These are phyloP conservation scores for Deuterostichococcus epilithicus DNA, from an alignment of 139 green algal genomes.

Conservation along the genomic window DNA sequence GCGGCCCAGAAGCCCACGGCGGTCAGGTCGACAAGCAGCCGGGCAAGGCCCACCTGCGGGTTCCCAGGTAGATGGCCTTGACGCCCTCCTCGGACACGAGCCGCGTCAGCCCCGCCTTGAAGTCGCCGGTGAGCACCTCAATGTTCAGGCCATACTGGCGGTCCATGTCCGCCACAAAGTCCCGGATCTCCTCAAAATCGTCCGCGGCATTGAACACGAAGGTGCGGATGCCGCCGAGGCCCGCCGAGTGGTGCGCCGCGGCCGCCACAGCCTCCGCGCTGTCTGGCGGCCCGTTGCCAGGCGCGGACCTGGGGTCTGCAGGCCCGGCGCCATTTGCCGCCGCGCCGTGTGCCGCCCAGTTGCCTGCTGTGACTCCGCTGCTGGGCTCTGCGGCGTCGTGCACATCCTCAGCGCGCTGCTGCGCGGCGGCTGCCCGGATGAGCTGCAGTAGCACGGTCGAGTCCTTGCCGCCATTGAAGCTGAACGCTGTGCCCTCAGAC, in stretches of 20 bases:
- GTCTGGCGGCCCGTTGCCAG: no score
- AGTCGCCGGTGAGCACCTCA: slow-evolving; percentile 59
- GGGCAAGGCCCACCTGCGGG: slow-evolving; percentile 52
- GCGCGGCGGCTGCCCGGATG: slow-evolving; percentile 48
- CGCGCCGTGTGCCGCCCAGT: no score
- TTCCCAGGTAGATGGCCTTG: slow-evolving; percentile 77
- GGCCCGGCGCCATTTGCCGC: no score
- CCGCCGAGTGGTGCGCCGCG: slow-evolving; percentile 2
- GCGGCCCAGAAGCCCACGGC: no score
- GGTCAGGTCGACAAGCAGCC: no score
- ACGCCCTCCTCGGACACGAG: slow-evolving; percentile 46
- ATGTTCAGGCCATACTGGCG: slow-evolving; percentile 53
- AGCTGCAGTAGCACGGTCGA: slow-evolving; percentile 90
- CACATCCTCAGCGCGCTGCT: no score
- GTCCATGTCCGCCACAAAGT: slow-evolving; percentile 40
- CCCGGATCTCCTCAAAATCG: slow-evolving; percentile 72
- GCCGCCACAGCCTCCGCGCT: no score
- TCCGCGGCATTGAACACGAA: slow-evolving; percentile 74
- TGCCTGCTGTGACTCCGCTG: no score
- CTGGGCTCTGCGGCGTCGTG: no score
- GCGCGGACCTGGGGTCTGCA: background rate
- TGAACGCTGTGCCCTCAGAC: slow-evolving; percentile 64
- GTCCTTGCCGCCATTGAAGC: slow-evolving; percentile 95
- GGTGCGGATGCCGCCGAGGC: slow-evolving; percentile 53
- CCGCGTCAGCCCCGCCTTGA: slow-evolving; percentile 62